Evolutionary conservation across 805 yeast species (phyloP).

Genomic region (Cyberlindnera mississippiensis): DNA sequence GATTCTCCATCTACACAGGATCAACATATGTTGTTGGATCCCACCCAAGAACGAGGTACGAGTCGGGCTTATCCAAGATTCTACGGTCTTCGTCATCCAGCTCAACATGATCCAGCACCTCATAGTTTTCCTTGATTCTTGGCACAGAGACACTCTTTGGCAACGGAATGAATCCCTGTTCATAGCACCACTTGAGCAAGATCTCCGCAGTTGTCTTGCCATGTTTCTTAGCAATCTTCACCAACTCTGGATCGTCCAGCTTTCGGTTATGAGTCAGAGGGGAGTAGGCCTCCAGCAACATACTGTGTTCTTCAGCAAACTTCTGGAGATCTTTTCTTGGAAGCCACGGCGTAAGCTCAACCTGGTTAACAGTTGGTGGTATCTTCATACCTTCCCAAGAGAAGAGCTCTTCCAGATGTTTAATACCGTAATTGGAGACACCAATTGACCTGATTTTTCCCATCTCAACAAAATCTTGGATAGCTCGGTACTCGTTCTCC

Average conservation of each 20-base stretch:
- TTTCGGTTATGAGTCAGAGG: slow-evolving; percentile 24
- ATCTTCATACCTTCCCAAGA: slow-evolving; percentile 47
- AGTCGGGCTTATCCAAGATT: slow-evolving; percentile 18
- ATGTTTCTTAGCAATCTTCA: slow-evolving; percentile 21
- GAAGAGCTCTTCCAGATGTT: slow-evolving; percentile 55
- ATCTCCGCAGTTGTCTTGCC: slow-evolving; percentile 19
- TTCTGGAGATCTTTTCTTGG: slow-evolving; percentile 25
- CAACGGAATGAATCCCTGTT: slow-evolving; percentile 23
- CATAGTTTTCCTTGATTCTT: slow-evolving; percentile 20
- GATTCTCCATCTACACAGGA: no score
- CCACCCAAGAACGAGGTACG: slow-evolving; percentile 22
- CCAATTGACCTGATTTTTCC: slow-evolving; percentile 67
- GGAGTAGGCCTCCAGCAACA: slow-evolving; percentile 22
- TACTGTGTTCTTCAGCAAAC: slow-evolving; percentile 19
- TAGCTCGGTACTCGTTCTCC: slow-evolving; percentile 63
- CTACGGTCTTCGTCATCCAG: slow-evolving; percentile 23
- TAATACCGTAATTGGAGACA: slow-evolving; percentile 65
- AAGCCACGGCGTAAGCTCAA: slow-evolving; percentile 61
- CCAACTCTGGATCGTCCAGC: slow-evolving; percentile 21
- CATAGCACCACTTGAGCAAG: slow-evolving; percentile 23
- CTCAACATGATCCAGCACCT: slow-evolving; percentile 20
- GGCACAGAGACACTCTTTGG: slow-evolving; percentile 18
- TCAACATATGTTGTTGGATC: slow-evolving; percentile 7
- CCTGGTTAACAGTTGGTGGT: slow-evolving; percentile 69
- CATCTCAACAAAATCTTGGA: slow-evolving; percentile 65